Conservation (phyloP, 495 filamentous ascomycete species). For the Podospora pseudoanserina region DNA sequence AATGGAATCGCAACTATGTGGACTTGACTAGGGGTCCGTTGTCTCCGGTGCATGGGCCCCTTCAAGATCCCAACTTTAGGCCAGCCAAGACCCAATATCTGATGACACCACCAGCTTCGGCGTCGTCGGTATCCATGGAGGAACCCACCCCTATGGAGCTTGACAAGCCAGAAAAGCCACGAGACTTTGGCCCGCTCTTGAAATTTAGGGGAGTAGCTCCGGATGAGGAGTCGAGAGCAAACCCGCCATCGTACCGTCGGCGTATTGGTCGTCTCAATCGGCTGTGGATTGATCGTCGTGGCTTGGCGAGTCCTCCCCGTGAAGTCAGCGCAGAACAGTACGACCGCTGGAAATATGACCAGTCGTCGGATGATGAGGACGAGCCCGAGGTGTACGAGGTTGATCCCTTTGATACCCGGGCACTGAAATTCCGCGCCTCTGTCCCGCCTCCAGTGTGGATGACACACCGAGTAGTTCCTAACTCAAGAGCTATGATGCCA, state of each 20-base stretch:
- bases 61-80: constrained; percentile 57
- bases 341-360: constrained; percentile 82
- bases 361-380: constrained; percentile 67
- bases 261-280: constrained; percentile 76
- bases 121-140: constrained; percentile 59
- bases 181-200: constrained; percentile 25
- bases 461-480: constrained; percentile 21
- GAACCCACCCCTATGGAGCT: constrained; percentile 39
- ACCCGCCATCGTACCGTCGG: constrained; percentile 67
- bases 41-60: constrained; percentile 64
- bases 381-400: constrained; percentile 56
- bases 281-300: constrained; percentile 75
- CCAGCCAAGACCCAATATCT: constrained; percentile 78
- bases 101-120: constrained; percentile 81
- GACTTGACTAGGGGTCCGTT: constrained; percentile 80
- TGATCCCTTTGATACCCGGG: constrained; percentile 65
- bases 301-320: constrained; percentile 49
- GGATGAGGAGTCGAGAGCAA: constrained; percentile 44
- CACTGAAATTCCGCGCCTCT: constrained; percentile 69
- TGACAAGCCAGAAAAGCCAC: constrained; percentile 36
- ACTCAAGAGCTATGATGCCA: neutral
- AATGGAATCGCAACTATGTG: constrained; percentile 80
- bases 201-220: constrained; percentile 35
- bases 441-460: constrained; percentile 52
- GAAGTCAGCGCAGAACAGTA: constrained; percentile 51